phyloP scores from a whole-genome alignment of 2,329 filamentous ascomycete genomes.

The Aotearoamyces nothofagi region DNA sequence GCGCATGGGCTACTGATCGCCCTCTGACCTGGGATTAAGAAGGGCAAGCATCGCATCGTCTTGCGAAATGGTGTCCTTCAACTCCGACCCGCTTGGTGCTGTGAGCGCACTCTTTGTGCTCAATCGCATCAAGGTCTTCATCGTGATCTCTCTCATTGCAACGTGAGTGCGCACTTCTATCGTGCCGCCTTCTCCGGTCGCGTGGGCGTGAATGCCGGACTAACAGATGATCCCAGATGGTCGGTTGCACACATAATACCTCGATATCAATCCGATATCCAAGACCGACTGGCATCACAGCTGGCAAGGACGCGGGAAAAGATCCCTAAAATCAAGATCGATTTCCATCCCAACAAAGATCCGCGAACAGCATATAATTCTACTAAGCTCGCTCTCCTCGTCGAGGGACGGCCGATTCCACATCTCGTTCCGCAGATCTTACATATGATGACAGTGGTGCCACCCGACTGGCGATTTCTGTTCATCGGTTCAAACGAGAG shows the following conservation, averaged over 20 bases:
- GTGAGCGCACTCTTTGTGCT: no score
- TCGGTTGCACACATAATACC: slow-evolving; percentile 3
- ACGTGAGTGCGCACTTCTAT: no score
- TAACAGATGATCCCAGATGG: no score
- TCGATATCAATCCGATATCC: slow-evolving; percentile 1
- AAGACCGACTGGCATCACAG: not conserved
- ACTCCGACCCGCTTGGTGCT: no score
- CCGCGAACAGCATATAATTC: slow-evolving; percentile 20
- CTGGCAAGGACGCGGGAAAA: slow-evolving; percentile 1
- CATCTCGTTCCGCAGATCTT: slow-evolving; percentile 33
- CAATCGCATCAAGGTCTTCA: no score
- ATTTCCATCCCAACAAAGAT: slow-evolving; percentile 4
- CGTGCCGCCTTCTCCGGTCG: no score
- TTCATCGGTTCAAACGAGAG: slow-evolving; percentile 35
- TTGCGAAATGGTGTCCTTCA: no score
- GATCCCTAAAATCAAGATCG: slow-evolving; percentile 4
- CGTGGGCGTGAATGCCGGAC: no score
- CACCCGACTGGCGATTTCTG: slow-evolving; percentile 37
- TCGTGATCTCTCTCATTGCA: no score
- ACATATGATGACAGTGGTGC: slow-evolving; percentile 35
- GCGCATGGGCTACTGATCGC: no score
- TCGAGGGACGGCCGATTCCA: slow-evolving; percentile 31
- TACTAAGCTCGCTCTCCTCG: slow-evolving; percentile 35
- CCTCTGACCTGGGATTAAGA: no score
- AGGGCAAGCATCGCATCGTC: no score